Conservation (phyloP, 169 alveolate species). For the Cardiosporidium cionae region DNA sequence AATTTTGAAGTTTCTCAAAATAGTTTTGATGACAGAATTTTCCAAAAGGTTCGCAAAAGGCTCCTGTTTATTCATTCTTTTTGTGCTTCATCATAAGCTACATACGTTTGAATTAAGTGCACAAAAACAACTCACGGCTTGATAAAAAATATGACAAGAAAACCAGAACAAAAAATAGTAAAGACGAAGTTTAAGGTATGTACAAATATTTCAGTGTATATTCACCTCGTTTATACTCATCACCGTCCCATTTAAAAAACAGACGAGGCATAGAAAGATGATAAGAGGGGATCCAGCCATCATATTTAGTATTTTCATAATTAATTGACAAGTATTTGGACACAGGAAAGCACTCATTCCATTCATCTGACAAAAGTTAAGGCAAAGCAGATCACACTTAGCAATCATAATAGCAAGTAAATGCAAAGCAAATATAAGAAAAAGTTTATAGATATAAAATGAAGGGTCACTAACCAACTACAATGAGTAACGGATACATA, state of each 20-base stretch:
- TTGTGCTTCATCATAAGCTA: neutral
- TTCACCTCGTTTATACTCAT: conserved; percentile 14
- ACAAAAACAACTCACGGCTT: neutral
- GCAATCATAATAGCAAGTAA: neutral
- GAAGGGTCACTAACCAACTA: conserved; percentile 22
- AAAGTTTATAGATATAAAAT: no score
- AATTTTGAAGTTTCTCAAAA: neutral
- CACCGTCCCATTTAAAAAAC: conserved; percentile 17
- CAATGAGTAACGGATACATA: conserved; percentile 16
- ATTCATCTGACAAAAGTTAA: conserved; percentile 10
- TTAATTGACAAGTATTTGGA: conserved; percentile 29
- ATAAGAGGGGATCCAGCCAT: conserved; percentile 34
- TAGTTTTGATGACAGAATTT: neutral
- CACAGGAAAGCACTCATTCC: conserved; percentile 42
- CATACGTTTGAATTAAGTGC: neutral
- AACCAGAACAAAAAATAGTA: no score
- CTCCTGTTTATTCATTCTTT: neutral
- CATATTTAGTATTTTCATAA: conserved; percentile 25
- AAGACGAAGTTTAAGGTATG: neutral
- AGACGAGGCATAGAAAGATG: conserved; percentile 34
- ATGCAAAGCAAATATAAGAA: neutral
- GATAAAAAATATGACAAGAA: no score
- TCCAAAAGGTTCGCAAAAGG: no score
- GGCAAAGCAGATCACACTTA: neutral
- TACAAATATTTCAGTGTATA: neutral